Conservation (phyloP, 2,329 filamentous ascomycete genomes). For the Lasiodiplodia sp. region DNA sequence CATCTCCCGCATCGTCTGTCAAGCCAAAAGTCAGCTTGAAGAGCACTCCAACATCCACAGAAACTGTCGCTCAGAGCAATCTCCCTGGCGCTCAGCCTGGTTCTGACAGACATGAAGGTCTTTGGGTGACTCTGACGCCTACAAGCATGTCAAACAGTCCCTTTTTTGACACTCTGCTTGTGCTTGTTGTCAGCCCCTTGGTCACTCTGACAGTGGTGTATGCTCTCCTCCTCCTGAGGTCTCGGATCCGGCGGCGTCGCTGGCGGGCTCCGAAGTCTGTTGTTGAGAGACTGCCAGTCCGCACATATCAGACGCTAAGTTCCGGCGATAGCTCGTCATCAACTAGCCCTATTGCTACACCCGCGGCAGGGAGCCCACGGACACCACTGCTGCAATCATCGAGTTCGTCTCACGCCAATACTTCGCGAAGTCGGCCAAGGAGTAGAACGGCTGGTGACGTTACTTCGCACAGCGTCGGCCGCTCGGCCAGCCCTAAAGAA, state of each 20-base stretch:
- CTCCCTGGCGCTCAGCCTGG: background rate
- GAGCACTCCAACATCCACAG: slow-evolving; percentile 32
- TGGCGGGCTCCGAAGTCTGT: slow-evolving; percentile 99
- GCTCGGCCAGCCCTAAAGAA: slow-evolving; percentile 53
- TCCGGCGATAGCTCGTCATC: slow-evolving; percentile 65
- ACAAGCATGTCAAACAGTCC: slow-evolving; percentile 87
- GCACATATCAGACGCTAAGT: slow-evolving; percentile 89
- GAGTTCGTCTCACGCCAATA: slow-evolving; percentile 34
- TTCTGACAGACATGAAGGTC: slow-evolving; percentile 69
- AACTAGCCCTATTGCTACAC: slow-evolving; percentile 67
- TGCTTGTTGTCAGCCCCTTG: slow-evolving; percentile 92
- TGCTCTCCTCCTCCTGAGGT: slow-evolving; percentile 82
- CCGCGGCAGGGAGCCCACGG: slow-evolving; percentile 71
- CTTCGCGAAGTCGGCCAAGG: slow-evolving; percentile 64
- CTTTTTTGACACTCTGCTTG: slow-evolving; percentile 95
- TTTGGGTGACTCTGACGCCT: slow-evolving; percentile 97
- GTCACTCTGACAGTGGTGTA: slow-evolving; percentile 94
- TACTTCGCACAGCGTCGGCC: slow-evolving; percentile 39
- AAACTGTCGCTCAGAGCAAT: slow-evolving; percentile 2
- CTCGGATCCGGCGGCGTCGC: slow-evolving; percentile 83
- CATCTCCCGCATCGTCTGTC: background rate
- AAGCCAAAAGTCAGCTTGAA: slow-evolving; percentile 32
- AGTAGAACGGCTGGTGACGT: slow-evolving; percentile 71
- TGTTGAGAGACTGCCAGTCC: slow-evolving; percentile 90
- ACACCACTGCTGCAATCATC: slow-evolving; percentile 76